A percentile compares a stretch with the other conserved stretches of the same genome.
Conservation (phyloP, 768 basidiomycete species). For the Mycena capillaripes region DNA sequence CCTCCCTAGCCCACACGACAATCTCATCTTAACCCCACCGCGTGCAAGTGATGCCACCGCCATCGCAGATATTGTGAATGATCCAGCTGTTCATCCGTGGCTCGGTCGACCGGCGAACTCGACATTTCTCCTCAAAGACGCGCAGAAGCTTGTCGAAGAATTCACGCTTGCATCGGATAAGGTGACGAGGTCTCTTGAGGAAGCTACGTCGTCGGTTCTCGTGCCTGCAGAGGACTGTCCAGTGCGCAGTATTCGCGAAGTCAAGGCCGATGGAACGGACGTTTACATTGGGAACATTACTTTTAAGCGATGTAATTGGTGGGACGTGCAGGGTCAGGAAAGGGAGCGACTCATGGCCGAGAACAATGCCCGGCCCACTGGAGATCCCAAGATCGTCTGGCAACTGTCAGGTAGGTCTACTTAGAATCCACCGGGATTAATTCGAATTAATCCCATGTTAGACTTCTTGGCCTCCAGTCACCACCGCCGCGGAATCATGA, state of each 20-base stretch:
- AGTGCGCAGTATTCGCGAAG: slow-evolving; percentile 64
- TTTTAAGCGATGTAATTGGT: slow-evolving; percentile 39
- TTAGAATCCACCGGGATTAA: no score
- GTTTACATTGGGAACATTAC: slow-evolving; percentile 62
- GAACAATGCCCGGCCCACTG: slow-evolving; percentile 57
- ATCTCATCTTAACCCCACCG: slow-evolving; percentile 69
- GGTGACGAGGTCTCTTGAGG: background rate
- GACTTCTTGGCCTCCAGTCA: slow-evolving; percentile 73
- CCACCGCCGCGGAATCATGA: slow-evolving; percentile 82
- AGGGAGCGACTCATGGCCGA: slow-evolving; percentile 42
- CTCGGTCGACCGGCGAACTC: slow-evolving; percentile 60
- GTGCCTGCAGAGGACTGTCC: slow-evolving; percentile 54
- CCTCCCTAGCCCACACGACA: slow-evolving; percentile 57
- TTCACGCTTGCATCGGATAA: background rate
- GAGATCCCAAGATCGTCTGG: slow-evolving; percentile 71
- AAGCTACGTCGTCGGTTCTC: background rate
- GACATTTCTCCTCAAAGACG: slow-evolving; percentile 57
- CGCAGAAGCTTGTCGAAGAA: background rate
- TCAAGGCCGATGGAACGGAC: slow-evolving; percentile 66
- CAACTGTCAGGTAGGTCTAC: slow-evolving; percentile 66
- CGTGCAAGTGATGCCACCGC: slow-evolving; percentile 57
- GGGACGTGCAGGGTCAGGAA: slow-evolving; percentile 47
- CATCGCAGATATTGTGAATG: slow-evolving; percentile 58
- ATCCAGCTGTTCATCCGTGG: slow-evolving; percentile 58
- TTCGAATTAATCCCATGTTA: slow-evolving; percentile 36